Evolutionary conservation across 2,329 filamentous ascomycete genomes (phyloP).

Genomic region (Ophiostoma novo-ulmi): DNA sequence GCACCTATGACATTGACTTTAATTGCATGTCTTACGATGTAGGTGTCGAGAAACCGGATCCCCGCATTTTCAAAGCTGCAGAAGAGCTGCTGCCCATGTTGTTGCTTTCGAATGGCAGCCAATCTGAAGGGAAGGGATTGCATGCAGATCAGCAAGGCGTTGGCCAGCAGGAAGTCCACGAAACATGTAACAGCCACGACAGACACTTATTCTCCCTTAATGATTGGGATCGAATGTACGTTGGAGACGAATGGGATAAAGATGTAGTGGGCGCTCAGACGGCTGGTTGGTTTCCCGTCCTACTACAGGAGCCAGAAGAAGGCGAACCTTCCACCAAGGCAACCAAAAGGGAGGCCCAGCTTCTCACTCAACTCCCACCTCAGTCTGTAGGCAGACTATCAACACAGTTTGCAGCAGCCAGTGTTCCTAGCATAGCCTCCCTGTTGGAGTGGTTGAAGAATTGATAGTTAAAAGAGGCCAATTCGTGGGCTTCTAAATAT

Average conservation of each 20-base stretch:
- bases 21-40: slow-evolving; percentile 60
- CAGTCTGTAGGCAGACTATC: neutral
- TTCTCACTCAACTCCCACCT: neutral
- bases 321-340: neutral
- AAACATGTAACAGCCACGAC: neutral
- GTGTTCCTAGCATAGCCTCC: slow-evolving; percentile 6
- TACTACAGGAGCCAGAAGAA: slow-evolving; percentile 2
- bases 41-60: slow-evolving; percentile 55
- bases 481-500: neutral
- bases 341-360: neutral
- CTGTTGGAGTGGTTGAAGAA: slow-evolving; percentile 17
- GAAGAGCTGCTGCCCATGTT: slow-evolving; percentile 35
- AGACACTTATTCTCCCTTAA: neutral
- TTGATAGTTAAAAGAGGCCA: neutral
- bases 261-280: slow-evolving; percentile 24
- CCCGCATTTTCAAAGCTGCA: slow-evolving; percentile 52
- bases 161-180: neutral
- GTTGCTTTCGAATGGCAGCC: neutral
- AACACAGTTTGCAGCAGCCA: neutral
- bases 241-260: slow-evolving; percentile 27
- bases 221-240: slow-evolving; percentile 26
- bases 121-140: neutral
- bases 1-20: slow-evolving; percentile 45
- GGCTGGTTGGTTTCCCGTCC: slow-evolving; percentile 26
- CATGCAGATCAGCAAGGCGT: neutral